Evolutionary conservation across 306 rosid genomes (phyloP).

Genomic region (Delonix regia): DNA sequence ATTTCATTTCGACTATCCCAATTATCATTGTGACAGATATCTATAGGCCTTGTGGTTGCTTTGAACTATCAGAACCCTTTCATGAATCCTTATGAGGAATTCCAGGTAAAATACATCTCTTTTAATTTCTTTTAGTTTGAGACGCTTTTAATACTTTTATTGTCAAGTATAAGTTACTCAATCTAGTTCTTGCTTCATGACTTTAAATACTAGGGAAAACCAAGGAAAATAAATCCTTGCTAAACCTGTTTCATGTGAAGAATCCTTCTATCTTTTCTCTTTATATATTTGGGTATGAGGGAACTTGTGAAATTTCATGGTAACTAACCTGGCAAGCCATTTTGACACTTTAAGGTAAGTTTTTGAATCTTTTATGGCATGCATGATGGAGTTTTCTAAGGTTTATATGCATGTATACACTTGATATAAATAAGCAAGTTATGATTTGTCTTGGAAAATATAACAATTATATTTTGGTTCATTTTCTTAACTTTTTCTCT

Average conservation of each 20-base stretch:
- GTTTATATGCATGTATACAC: not conserved
- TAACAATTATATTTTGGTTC: constrained; percentile 13
- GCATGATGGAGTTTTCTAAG: constrained; percentile 15
- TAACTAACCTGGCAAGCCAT: not conserved
- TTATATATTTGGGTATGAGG: not conserved
- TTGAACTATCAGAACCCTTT: constrained; percentile 84
- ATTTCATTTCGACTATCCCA: constrained; percentile 26
- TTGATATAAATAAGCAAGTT: constrained; percentile 2
- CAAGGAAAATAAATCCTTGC: not conserved
- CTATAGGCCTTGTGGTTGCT: constrained; percentile 90
- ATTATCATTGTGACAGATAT: constrained; percentile 60
- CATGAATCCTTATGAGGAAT: constrained; percentile 90
- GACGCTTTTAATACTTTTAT: not conserved
- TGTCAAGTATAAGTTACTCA: constrained; percentile 14
- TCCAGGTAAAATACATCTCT: constrained; percentile 64
- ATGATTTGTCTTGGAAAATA: constrained; percentile 17
- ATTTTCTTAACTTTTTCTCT: constrained; percentile 10
- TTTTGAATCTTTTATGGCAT: not conserved
- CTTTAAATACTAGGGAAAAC: constrained; percentile 6
- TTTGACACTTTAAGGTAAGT: not conserved
- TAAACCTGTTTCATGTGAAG: not conserved
- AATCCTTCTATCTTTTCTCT: not conserved
- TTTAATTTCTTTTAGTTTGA: not conserved
- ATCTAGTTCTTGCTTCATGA: constrained; percentile 18
- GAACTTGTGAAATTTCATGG: not conserved